Conservation (phyloP, 768 basidiomycete genomes). For the Amanita phalloides region DNA sequence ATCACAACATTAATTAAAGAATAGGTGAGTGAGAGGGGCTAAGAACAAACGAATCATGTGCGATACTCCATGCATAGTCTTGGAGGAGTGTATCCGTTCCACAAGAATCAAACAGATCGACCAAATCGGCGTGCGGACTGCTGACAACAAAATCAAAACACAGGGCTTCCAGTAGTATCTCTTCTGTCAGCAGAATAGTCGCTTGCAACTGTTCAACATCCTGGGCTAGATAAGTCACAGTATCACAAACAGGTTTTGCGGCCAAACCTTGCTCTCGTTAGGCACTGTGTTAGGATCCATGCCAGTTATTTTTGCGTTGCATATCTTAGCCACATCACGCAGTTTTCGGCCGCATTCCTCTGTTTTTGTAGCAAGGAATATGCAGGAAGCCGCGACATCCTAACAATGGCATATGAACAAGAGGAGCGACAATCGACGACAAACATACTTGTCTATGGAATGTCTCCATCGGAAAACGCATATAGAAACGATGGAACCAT, state of each 20-base stretch:
- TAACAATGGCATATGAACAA: constrained; percentile 18
- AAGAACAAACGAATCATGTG: constrained; percentile 70
- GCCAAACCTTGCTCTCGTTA: constrained; percentile 53
- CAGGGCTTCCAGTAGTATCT: constrained; percentile 68
- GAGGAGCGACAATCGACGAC: constrained; percentile 5
- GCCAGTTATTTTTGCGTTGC: constrained; percentile 54
- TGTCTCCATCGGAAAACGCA: constrained; percentile 77
- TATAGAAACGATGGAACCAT: constrained; percentile 89
- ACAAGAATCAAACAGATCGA: constrained; percentile 57
- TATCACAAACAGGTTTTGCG: not conserved
- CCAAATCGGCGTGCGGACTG: constrained; percentile 66
- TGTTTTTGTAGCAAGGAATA: constrained; percentile 87
- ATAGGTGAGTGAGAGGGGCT: not conserved
- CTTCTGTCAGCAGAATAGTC: constrained; percentile 64
- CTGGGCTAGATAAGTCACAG: constrained; percentile 24
- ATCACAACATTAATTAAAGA: not conserved
- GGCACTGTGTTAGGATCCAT: constrained; percentile 45
- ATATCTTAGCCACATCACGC: constrained; percentile 72
- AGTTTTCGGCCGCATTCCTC: constrained; percentile 84
- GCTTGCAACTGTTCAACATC: constrained; percentile 66
- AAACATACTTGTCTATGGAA: constrained; percentile 62
- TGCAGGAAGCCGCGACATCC: constrained; percentile 80
- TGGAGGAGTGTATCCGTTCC: constrained; percentile 39
- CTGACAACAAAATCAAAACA: constrained; percentile 80
- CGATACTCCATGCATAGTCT: constrained; percentile 79